A percentile compares a stretch with the other conserved stretches of the same genome.
These are phyloP conservation scores for Auricularia auricula-judae DNA, from an alignment of 768 basidiomycete genomes.

Conservation along the genomic window DNA sequence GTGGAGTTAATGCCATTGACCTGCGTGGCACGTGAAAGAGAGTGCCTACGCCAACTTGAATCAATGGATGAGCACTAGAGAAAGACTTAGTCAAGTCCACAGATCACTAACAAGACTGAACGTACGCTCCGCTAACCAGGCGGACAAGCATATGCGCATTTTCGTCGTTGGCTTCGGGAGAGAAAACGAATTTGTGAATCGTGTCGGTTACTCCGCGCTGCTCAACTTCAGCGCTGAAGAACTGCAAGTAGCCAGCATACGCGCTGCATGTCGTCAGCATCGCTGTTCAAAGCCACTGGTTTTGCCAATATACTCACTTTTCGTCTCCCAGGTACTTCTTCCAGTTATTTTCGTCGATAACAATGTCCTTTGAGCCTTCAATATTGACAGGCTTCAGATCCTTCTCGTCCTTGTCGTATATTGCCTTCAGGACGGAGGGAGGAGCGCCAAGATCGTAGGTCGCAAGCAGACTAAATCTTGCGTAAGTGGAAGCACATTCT, in stretches of 20 bases:
- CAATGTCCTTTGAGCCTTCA: conserved; percentile 11
- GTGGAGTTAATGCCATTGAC: not conserved
- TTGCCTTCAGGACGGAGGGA: conserved; percentile 32
- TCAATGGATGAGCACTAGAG: conserved; percentile 41
- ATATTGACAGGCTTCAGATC: conserved; percentile 29
- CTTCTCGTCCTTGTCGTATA: conserved; percentile 32
- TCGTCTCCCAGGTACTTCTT: conserved; percentile 36
- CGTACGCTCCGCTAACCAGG: conserved; percentile 26
- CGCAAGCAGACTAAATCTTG: conserved; percentile 24
- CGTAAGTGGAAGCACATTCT: not conserved
- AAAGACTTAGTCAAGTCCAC: not conserved
- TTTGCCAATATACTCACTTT: conserved; percentile 22
- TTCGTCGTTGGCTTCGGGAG: conserved; percentile 20
- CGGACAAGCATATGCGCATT: conserved; percentile 23
- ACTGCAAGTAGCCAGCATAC: conserved; percentile 18
- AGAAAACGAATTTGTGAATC: conserved; percentile 41
- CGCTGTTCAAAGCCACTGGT: conserved; percentile 9
- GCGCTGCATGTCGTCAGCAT: conserved; percentile 25
- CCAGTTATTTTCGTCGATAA: conserved; percentile 37
- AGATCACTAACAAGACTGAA: conserved; percentile 4
- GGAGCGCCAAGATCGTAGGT: conserved; percentile 48
- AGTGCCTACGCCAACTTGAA: conserved; percentile 41
- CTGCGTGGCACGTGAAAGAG: not conserved
- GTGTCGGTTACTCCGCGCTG: conserved; percentile 26
- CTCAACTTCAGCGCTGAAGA: conserved; percentile 29